phyloP scores from a whole-genome alignment of 164 flowering plant genomes.

The Liquidambar formosana region DNA sequence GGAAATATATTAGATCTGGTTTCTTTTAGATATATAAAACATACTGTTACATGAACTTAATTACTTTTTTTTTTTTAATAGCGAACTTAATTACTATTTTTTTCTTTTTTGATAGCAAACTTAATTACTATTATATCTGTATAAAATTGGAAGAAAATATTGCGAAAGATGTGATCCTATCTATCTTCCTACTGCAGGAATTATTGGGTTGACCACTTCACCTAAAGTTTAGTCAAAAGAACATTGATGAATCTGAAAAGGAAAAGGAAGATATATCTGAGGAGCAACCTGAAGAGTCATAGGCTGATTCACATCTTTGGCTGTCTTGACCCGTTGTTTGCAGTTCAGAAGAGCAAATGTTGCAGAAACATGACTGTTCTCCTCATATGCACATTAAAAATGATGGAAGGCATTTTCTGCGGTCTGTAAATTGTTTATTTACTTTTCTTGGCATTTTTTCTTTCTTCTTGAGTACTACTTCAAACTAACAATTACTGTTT shows the following conservation, averaged over 20 bases:
- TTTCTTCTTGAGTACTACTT: neutral
- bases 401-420: neutral
- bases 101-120: too few relatives aligned
- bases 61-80: too few relatives aligned
- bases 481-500: neutral
- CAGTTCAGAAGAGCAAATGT: neutral
- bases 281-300: conserved; percentile 24
- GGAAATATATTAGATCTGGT: too few relatives aligned
- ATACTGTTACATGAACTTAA: too few relatives aligned
- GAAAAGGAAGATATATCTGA: conserved; percentile 23
- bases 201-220: conserved; percentile 72
- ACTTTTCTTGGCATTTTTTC: neutral
- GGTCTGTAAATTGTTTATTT: conserved; percentile 5
- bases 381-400: neutral
- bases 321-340: neutral
- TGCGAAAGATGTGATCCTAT: neutral
- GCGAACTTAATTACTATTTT: too few relatives aligned
- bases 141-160: neutral
- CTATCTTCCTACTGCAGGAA: conserved; percentile 52
- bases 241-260: conserved; percentile 32
- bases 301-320: neutral
- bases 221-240: conserved; percentile 57
- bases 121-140: too few relatives aligned
- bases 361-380: neutral
- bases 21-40: too few relatives aligned